phyloP scores from a whole-genome alignment of 305 asterid genomes.

The Lippia alba region DNA sequence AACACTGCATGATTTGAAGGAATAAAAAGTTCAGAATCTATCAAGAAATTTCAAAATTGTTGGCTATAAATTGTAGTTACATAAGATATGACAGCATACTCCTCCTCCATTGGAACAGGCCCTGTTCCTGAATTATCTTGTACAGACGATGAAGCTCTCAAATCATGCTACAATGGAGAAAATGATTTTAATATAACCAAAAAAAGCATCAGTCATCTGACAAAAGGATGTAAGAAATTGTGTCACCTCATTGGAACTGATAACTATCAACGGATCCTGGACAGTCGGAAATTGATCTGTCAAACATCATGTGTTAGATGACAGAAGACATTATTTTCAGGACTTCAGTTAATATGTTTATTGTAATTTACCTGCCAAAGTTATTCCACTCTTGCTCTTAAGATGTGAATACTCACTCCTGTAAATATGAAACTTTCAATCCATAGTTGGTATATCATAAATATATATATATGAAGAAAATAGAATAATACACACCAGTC shows the following conservation, averaged over 20 bases:
- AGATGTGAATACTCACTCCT: conserved; percentile 72
- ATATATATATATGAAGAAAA: background rate
- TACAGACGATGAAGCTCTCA: conserved; percentile 34
- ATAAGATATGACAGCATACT: conserved; percentile 50
- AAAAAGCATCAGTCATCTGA: conserved; percentile 3
- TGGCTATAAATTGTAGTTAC: background rate
- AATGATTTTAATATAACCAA: conserved; percentile 1
- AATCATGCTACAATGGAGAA: conserved; percentile 46
- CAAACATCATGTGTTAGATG: no score
- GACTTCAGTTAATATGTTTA: no score
- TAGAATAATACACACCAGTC: conserved; percentile 51
- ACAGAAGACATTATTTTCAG: no score
- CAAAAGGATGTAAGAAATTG: conserved; percentile 14
- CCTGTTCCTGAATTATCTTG: conserved; percentile 48
- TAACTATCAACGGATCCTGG: conserved; percentile 61
- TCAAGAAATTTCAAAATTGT: conserved; percentile 5
- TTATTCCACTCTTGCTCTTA: conserved; percentile 35
- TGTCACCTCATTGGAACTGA: conserved; percentile 61
- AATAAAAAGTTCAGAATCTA: conserved; percentile 27
- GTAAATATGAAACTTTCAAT: conserved; percentile 33
- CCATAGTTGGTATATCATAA: conserved; percentile 15
- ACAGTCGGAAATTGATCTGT: conserved; percentile 84
- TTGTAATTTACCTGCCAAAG: no score
- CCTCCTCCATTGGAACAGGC: conserved; percentile 59
- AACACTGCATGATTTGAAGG: conserved; percentile 42